Conservation (phyloP, 768 basidiomycete species). For the Rubroboletus satanas region DNA sequence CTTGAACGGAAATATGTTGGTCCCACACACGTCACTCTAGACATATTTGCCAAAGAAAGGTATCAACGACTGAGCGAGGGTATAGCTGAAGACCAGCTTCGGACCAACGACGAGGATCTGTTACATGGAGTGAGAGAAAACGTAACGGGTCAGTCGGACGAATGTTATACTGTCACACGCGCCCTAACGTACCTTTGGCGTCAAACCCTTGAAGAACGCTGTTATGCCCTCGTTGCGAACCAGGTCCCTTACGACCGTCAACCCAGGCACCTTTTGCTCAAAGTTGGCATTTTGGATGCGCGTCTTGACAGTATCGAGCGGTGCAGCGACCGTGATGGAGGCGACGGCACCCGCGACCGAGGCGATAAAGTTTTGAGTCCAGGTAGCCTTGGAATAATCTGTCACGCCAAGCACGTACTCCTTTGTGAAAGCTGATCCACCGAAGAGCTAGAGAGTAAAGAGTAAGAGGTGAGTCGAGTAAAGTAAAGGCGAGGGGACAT, state of each 20-base stretch:
- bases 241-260: conserved; percentile 80
- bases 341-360: conserved; percentile 92
- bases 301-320: conserved; percentile 94
- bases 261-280: conserved; percentile 74
- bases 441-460: conserved; percentile 73
- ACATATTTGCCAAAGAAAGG: conserved; percentile 88
- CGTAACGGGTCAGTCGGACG: conserved; percentile 4
- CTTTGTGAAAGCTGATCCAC: conserved; percentile 92
- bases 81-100: conserved; percentile 98
- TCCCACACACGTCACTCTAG: conserved; percentile 27
- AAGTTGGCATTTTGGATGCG: conserved; percentile 99
- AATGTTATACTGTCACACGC: background rate
- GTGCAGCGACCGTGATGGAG: conserved; percentile 93
- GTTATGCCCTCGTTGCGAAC: conserved; percentile 77
- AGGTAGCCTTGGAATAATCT: conserved; percentile 94
- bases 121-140: background rate
- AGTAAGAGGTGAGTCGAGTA: background rate
- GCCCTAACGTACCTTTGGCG: conserved; percentile 72
- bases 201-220: conserved; percentile 95
- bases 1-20: background rate
- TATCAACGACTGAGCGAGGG: conserved; percentile 93
- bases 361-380: conserved; percentile 95
- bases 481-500: conserved; percentile 28
- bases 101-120: conserved; percentile 95
- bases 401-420: conserved; percentile 85